phyloP scores from a whole-genome alignment of 371 early-diverging fungal species.

The Mortierella sp. region DNA sequence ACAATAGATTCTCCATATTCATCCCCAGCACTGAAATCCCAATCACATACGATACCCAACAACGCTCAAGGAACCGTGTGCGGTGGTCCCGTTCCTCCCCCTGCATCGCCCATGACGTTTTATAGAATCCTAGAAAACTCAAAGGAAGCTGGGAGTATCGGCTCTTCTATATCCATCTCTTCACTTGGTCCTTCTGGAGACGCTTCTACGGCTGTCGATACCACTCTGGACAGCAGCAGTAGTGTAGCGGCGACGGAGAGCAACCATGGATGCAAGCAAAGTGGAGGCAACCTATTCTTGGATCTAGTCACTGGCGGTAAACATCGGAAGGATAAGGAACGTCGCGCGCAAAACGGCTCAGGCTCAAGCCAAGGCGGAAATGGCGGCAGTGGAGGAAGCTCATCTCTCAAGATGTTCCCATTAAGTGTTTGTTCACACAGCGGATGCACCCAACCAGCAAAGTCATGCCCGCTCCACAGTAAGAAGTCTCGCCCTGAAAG shows the following conservation, averaged over 20 bases:
- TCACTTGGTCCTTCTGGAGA: slow-evolving; percentile 37
- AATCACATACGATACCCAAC: slow-evolving; percentile 6
- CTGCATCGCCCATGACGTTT: slow-evolving; percentile 30
- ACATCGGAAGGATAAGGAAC: slow-evolving; percentile 37
- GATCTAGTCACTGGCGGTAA: slow-evolving; percentile 32
- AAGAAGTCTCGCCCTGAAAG: slow-evolving; percentile 24
- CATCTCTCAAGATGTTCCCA: slow-evolving; percentile 34
- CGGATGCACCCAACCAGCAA: slow-evolving; percentile 44
- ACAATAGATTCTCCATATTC: slow-evolving; percentile 40
- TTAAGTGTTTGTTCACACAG: slow-evolving; percentile 28
- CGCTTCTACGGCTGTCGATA: slow-evolving; percentile 36
- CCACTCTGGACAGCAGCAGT: slow-evolving; percentile 20
- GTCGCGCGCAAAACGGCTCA: slow-evolving; percentile 17
- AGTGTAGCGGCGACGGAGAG: slow-evolving; percentile 10
- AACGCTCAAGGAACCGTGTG: neutral
- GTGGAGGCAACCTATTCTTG: slow-evolving; percentile 17
- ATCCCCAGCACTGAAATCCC: slow-evolving; percentile 36
- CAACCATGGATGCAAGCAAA: slow-evolving; percentile 3
- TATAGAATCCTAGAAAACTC: slow-evolving; percentile 31
- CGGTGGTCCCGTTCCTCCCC: slow-evolving; percentile 5
- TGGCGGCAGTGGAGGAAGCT: slow-evolving; percentile 26
- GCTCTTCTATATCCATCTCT: slow-evolving; percentile 43
- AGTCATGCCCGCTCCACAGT: slow-evolving; percentile 39
- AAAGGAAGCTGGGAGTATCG: slow-evolving; percentile 37
- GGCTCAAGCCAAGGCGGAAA: slow-evolving; percentile 38